These are phyloP conservation scores for Leccinum griseonigrum DNA, from an alignment of 1,284 basidiomycete species.

Conservation along the genomic window DNA sequence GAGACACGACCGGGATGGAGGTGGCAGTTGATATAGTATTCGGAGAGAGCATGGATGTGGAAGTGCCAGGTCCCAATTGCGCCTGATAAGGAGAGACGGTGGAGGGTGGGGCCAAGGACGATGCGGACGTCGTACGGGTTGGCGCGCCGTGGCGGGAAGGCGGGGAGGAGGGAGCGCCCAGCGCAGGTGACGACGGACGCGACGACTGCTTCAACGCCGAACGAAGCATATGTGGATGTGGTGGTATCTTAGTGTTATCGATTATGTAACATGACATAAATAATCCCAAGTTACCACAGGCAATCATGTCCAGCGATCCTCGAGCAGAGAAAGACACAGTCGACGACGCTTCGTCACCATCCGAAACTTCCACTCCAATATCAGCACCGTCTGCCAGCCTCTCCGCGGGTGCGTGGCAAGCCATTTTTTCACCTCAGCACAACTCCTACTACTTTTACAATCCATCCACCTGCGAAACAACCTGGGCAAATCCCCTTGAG, in stretches of 20 bases:
- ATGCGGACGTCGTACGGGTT: constrained; percentile 17
- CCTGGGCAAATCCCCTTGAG: constrained; percentile 83
- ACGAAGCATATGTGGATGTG: constrained; percentile 34
- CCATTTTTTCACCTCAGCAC: constrained; percentile 78
- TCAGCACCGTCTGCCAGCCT: constrained; percentile 18
- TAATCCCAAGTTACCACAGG: neutral
- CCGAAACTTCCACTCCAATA: constrained; percentile 7
- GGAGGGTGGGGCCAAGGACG: constrained; percentile 19
- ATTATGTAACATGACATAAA: neutral
- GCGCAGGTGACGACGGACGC: constrained; percentile 29
- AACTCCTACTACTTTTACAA: constrained; percentile 92
- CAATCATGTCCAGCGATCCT: constrained; percentile 9
- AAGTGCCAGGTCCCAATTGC: constrained; percentile 15
- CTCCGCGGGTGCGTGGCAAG: constrained; percentile 67
- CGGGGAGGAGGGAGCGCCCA: constrained; percentile 19
- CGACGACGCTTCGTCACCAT: neutral
- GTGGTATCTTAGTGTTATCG: neutral
- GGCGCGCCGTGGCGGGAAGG: constrained; percentile 20
- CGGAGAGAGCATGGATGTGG: constrained; percentile 21
- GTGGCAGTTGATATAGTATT: constrained; percentile 14
- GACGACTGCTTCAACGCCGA: constrained; percentile 49
- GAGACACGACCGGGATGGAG: constrained; percentile 33
- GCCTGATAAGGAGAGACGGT: constrained; percentile 8
- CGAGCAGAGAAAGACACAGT: neutral
- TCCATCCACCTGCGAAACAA: constrained; percentile 74